Conservation (phyloP, 1,284 basidiomycete species). For the Pseudozyma thailandica region DNA sequence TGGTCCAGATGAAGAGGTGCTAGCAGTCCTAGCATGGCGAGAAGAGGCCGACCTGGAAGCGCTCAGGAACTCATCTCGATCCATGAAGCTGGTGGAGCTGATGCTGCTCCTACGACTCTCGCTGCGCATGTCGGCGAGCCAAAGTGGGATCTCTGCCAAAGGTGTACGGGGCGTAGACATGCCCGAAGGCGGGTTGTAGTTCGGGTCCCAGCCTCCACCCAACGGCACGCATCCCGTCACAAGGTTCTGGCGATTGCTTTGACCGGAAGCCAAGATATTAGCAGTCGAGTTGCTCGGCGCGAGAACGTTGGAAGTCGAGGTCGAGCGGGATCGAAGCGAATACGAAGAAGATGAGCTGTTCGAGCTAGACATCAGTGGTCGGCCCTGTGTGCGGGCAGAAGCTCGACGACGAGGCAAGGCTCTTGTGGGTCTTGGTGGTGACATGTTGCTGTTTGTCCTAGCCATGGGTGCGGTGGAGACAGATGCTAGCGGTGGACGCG, state of each 20-base stretch:
- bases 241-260: slow-evolving; percentile 22
- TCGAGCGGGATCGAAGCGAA: slow-evolving; percentile 32
- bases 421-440: slow-evolving; percentile 40
- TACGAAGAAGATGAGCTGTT: slow-evolving; percentile 31
- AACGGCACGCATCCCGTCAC: slow-evolving; percentile 19
- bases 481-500: slow-evolving; percentile 11
- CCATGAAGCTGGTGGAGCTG: slow-evolving; percentile 34
- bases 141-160: slow-evolving; percentile 48
- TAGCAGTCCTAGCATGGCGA: slow-evolving; percentile 32
- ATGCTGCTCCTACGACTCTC: slow-evolving; percentile 39
- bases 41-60: slow-evolving; percentile 14
- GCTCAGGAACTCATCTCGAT: slow-evolving; percentile 28
- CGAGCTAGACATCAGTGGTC: slow-evolving; percentile 31
- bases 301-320: slow-evolving; percentile 33
- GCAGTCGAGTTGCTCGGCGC: slow-evolving; percentile 34
- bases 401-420: slow-evolving; percentile 35
- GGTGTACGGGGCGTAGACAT: slow-evolving; percentile 44
- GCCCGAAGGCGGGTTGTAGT: slow-evolving; percentile 29
- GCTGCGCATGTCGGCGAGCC: slow-evolving; percentile 50
- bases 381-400: slow-evolving; percentile 35
- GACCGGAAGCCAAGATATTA: slow-evolving; percentile 40
- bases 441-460: slow-evolving; percentile 41
- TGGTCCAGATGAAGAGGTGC: slow-evolving; percentile 29
- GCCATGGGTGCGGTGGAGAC: not conserved
- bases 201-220: slow-evolving; percentile 27